A percentile compares a stretch with the other conserved stretches of the same genome.
These are phyloP conservation scores for Aspergillus nanangensis DNA, from an alignment of 495 filamentous ascomycete species.

Conservation along the genomic window DNA sequence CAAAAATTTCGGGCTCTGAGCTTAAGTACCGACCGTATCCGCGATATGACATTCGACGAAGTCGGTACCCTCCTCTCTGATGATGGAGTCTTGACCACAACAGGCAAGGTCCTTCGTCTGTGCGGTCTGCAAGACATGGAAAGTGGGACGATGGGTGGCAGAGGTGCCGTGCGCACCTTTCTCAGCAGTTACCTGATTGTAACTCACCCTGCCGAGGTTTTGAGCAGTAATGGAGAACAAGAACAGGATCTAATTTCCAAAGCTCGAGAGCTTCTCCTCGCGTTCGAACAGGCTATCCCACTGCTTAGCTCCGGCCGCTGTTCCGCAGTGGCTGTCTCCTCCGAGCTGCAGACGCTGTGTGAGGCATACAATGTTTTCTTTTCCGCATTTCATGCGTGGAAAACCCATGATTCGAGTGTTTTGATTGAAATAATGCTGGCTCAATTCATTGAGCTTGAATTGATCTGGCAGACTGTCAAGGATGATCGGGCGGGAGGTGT, in stretches of 20 bases:
- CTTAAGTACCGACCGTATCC: slow-evolving; percentile 68
- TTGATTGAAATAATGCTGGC: slow-evolving; percentile 92
- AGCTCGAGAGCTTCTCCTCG: slow-evolving; percentile 76
- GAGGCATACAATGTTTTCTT: slow-evolving; percentile 76
- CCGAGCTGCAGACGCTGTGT: slow-evolving; percentile 41
- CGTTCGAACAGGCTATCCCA: slow-evolving; percentile 72
- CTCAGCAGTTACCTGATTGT: slow-evolving; percentile 89
- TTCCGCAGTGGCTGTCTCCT: slow-evolving; percentile 30
- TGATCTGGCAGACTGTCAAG: slow-evolving; percentile 96
- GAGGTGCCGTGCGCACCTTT: slow-evolving; percentile 82
- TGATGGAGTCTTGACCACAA: slow-evolving; percentile 63
- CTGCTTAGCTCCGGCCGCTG: slow-evolving; percentile 53
- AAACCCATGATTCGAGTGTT: slow-evolving; percentile 82
- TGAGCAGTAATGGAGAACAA: slow-evolving; percentile 79
- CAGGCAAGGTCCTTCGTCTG: slow-evolving; percentile 67
- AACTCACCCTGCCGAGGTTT: slow-evolving; percentile 84
- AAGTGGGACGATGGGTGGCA: slow-evolving; percentile 63
- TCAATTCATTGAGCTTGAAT: slow-evolving; percentile 90
- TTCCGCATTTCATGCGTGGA: slow-evolving; percentile 93
- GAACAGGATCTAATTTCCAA: slow-evolving; percentile 90
- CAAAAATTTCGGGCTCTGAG: slow-evolving; percentile 64
- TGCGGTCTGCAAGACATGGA: slow-evolving; percentile 72
- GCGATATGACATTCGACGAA: slow-evolving; percentile 74
- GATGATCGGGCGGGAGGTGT: slow-evolving; percentile 81
- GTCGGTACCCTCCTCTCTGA: slow-evolving; percentile 74